Conservation (phyloP, 2,329 filamentous ascomycete genomes). For the Tolypocladium tundrense region DNA sequence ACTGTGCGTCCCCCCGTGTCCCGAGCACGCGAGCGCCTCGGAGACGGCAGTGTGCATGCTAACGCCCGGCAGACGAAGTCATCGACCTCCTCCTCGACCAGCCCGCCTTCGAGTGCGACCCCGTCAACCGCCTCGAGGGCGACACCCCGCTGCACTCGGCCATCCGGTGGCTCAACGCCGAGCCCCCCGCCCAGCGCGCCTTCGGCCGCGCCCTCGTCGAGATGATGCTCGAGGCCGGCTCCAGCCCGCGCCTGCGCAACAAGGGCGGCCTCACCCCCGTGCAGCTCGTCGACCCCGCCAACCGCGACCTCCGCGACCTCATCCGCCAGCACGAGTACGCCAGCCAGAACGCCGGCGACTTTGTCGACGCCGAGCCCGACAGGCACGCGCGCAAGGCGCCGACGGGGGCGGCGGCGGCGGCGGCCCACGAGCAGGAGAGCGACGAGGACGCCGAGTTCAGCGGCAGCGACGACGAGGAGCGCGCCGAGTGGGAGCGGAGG, state of each 20-base stretch:
- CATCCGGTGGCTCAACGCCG: conserved; percentile 64
- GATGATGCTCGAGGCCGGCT: conserved; percentile 75
- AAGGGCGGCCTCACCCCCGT: conserved; percentile 61
- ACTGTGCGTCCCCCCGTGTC: conserved; percentile 54
- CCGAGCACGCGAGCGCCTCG: not conserved
- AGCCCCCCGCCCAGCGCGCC: conserved; percentile 51
- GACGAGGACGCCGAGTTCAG: conserved; percentile 48
- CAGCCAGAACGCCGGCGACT: conserved; percentile 46
- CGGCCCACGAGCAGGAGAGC: conserved; percentile 10
- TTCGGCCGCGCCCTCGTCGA: conserved; percentile 58
- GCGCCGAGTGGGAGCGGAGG: conserved; percentile 49
- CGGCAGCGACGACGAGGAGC: conserved; percentile 54
- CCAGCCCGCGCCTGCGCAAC: conserved; percentile 49
- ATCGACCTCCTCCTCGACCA: conserved; percentile 78
- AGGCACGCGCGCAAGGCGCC: conserved; percentile 9
- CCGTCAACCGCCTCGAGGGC: conserved; percentile 56
- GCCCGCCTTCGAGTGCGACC: conserved; percentile 77
- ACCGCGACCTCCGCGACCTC: conserved; percentile 48
- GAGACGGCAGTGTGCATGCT: not conserved
- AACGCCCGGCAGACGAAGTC: conserved; percentile 52
- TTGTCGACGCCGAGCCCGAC: conserved; percentile 26
- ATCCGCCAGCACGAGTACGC: conserved; percentile 65
- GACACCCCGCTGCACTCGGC: conserved; percentile 75
- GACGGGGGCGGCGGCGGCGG: conserved; percentile 7
- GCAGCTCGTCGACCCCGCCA: conserved; percentile 65